phyloP scores from a whole-genome alignment of 2,329 filamentous ascomycete genomes.

The Ascocoryne sarcoides region DNA sequence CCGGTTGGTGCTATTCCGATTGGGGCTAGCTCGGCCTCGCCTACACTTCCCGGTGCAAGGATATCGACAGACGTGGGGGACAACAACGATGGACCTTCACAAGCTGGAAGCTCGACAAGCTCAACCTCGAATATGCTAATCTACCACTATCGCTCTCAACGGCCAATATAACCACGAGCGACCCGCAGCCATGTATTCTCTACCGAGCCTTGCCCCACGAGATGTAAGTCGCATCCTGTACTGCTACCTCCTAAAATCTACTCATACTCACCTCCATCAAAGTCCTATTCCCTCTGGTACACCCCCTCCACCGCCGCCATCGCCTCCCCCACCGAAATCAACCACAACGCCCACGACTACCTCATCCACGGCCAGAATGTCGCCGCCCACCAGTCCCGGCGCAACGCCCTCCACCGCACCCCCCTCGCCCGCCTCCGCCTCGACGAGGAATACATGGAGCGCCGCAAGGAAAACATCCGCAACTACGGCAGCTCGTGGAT shows the following conservation, averaged over 20 bases:
- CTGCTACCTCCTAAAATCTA: conserved; percentile 1
- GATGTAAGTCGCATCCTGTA: conserved; percentile 44
- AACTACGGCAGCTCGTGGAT: conserved; percentile 89
- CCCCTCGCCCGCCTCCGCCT: conserved; percentile 59
- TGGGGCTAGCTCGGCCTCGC: too few species aligned
- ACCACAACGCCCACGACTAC: conserved; percentile 24
- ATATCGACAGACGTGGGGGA: too few species aligned
- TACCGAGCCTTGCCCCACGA: conserved; percentile 60
- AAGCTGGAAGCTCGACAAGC: too few species aligned
- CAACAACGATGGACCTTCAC: too few species aligned
- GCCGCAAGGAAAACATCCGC: conserved; percentile 71
- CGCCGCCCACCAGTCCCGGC: conserved; percentile 26
- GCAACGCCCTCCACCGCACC: conserved; percentile 42
- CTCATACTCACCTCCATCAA: conserved; percentile 16
- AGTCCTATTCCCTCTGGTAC: conserved; percentile 71
- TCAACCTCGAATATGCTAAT: too few species aligned
- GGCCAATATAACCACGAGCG: too few species aligned
- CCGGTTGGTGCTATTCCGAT: too few species aligned
- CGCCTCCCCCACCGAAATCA: conserved; percentile 26
- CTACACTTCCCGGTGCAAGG: too few species aligned
- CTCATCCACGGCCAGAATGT: conserved; percentile 10
- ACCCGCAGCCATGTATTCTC: conserved; percentile 52
- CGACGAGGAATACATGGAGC: conserved; percentile 69
- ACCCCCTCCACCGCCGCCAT: conserved; percentile 45
- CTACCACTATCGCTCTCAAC: too few species aligned